These are phyloP conservation scores for Amanita thiersii DNA, from an alignment of 768 basidiomycete genomes.

Conservation along the genomic window DNA sequence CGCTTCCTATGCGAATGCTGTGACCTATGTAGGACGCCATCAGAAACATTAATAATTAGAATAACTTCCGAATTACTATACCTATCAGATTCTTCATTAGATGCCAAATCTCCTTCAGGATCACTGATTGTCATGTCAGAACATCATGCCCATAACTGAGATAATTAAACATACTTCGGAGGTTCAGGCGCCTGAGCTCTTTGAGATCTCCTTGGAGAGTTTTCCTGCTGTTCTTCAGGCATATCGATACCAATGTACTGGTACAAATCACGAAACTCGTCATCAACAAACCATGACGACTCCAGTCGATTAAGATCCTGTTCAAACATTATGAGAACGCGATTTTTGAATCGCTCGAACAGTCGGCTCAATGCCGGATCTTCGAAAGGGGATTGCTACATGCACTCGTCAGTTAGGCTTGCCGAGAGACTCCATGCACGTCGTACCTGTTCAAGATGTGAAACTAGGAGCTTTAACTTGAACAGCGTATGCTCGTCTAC, in stretches of 20 bases:
- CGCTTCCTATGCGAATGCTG: neutral
- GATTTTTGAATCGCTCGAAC: constrained; percentile 5
- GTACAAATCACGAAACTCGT: constrained; percentile 6
- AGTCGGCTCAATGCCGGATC: constrained; percentile 3
- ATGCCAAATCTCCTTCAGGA: too few species aligned
- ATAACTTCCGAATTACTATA: neutral
- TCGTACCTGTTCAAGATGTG: constrained; percentile 7
- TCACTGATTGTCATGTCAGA: too few species aligned
- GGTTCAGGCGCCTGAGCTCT: too few species aligned
- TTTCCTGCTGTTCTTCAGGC: constrained; percentile 3
- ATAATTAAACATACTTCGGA: too few species aligned
- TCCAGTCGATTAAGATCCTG: constrained; percentile 2
- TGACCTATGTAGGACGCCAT: neutral
- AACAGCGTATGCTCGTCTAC: constrained; percentile 4
- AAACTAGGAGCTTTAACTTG: constrained; percentile 7
- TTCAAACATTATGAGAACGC: constrained; percentile 2
- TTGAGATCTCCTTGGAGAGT: too few species aligned
- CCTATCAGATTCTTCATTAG: neutral
- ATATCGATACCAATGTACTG: constrained; percentile 4
- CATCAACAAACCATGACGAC: constrained; percentile 1
- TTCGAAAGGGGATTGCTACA: constrained; percentile 7
- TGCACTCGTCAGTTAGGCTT: neutral
- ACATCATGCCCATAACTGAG: too few species aligned
- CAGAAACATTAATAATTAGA: too few species aligned
- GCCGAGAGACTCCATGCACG: neutral